These are phyloP conservation scores for Phytophthora litchii DNA, from an alignment of 352 stramenopile species.

Conservation along the genomic window DNA sequence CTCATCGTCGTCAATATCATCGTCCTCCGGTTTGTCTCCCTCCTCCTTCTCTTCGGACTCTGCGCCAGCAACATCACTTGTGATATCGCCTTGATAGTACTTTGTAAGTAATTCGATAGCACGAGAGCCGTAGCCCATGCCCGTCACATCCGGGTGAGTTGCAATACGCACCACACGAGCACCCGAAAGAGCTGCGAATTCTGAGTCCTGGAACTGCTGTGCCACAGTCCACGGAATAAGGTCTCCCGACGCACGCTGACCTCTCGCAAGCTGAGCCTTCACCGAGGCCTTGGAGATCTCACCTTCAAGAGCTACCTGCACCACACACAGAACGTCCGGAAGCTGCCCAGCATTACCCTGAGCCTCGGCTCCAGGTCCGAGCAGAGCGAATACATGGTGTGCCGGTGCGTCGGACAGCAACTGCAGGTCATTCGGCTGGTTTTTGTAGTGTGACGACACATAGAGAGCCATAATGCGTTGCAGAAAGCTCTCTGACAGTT, in stretches of 20 bases:
- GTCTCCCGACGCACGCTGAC: conserved; percentile 97
- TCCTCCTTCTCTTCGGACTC: conserved; percentile 38
- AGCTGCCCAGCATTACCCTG: conserved; percentile 90
- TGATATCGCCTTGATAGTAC: conserved; percentile 98
- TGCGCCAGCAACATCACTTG: conserved; percentile 42
- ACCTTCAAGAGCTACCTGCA: conserved; percentile 98
- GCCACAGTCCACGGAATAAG: conserved; percentile 99
- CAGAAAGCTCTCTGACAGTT: conserved; percentile 96
- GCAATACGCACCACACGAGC: conserved; percentile 98
- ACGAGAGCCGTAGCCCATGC: conserved; percentile 98
- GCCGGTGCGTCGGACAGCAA: conserved; percentile 98
- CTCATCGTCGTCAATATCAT: conserved; percentile 42
- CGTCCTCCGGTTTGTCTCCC: conserved; percentile 39
- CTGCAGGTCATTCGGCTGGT: conserved; percentile 99
- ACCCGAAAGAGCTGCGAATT: conserved; percentile 97
- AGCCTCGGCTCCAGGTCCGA: conserved; percentile 94
- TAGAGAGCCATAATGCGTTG: conserved; percentile 96
- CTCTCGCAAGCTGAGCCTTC: conserved; percentile 93
- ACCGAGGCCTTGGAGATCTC: conserved; percentile 97
- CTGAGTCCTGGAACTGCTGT: conserved; percentile 99
- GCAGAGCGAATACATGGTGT: conserved; percentile 98
- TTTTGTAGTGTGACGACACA: conserved; percentile 99
- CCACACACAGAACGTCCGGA: conserved; percentile 98
- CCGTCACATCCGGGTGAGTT: conserved; percentile 95
- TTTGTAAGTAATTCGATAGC: conserved; percentile 95